These are phyloP conservation scores for Claviceps sorghi DNA, from an alignment of 2,329 filamentous ascomycete species.

Conservation along the genomic window DNA sequence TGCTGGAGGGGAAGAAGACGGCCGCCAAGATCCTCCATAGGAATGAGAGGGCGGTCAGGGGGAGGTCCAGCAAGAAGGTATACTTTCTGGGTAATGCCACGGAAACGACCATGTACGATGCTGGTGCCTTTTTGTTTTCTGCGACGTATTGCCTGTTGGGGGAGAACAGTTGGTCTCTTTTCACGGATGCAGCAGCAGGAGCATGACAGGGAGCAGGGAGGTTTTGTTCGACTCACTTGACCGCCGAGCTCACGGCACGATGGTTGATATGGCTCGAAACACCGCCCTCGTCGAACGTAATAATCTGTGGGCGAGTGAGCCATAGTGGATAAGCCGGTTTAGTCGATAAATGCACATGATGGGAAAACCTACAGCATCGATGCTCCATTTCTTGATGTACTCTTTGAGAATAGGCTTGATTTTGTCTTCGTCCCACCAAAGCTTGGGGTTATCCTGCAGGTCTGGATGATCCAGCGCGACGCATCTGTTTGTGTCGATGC, in stretches of 20 bases:
- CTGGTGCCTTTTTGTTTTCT: conserved; percentile 16
- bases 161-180: background rate
- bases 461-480: conserved; percentile 20
- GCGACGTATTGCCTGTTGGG: conserved; percentile 14
- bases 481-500: conserved; percentile 16
- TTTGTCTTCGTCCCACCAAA: conserved; percentile 23
- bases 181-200: background rate
- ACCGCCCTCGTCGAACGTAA: conserved; percentile 26
- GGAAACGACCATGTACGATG: conserved; percentile 22
- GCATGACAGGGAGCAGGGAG: background rate
- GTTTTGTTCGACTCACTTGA: conserved; percentile 15
- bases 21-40: conserved; percentile 10
- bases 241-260: conserved; percentile 22
- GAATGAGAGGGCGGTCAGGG: conserved; percentile 23
- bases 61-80: conserved; percentile 22
- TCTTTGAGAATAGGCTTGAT: conserved; percentile 19
- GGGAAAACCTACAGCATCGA: conserved; percentile 18
- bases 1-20: conserved; percentile 8
- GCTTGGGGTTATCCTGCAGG: conserved; percentile 23
- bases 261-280: conserved; percentile 27
- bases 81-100: conserved; percentile 23
- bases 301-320: conserved; percentile 14
- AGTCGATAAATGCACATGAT: background rate
- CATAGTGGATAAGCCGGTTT: background rate
- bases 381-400: conserved; percentile 22